These are phyloP conservation scores for Bipolaris oryzae DNA, from an alignment of 2,329 filamentous ascomycete species.

Conservation along the genomic window DNA sequence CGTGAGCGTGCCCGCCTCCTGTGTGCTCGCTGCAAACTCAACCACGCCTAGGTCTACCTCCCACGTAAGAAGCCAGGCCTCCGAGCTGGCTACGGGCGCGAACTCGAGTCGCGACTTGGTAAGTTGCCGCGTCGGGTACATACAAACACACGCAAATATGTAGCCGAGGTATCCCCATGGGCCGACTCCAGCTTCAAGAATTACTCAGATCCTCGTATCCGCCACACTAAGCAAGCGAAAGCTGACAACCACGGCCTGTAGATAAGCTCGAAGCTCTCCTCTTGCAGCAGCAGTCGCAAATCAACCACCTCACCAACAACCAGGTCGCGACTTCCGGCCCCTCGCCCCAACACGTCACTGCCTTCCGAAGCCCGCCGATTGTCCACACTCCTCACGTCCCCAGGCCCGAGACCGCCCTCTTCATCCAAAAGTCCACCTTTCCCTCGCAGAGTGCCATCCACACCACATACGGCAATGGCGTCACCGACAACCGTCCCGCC, in stretches of 20 bases:
- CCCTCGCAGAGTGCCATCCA: conserved; percentile 40
- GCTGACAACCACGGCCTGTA: conserved; percentile 23
- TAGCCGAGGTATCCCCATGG: conserved; percentile 13
- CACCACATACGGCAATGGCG: conserved; percentile 45
- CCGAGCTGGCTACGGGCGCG: conserved; percentile 64
- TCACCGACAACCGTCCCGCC: conserved; percentile 41
- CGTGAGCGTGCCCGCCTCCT: conserved; percentile 37
- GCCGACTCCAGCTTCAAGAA: not conserved
- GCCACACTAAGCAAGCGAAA: not conserved
- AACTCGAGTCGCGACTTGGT: conserved; percentile 65
- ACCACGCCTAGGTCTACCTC: conserved; percentile 59
- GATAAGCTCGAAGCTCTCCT: conserved; percentile 56
- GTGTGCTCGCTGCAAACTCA: conserved; percentile 2
- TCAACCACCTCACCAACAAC: conserved; percentile 51
- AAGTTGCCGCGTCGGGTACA: conserved; percentile 35
- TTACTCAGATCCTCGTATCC: too few species aligned
- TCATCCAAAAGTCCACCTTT: conserved; percentile 54
- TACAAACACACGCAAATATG: not conserved
- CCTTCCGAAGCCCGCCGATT: conserved; percentile 46
- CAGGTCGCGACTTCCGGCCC: conserved; percentile 30
- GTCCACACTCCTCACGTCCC: conserved; percentile 51
- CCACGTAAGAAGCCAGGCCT: conserved; percentile 73
- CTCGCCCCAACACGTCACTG: conserved; percentile 40
- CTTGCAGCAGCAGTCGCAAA: conserved; percentile 53
- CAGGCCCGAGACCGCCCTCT: conserved; percentile 54